These are phyloP conservation scores for Mortierella sp. DNA, from an alignment of 371 early-diverging fungal species.

Conservation along the genomic window DNA sequence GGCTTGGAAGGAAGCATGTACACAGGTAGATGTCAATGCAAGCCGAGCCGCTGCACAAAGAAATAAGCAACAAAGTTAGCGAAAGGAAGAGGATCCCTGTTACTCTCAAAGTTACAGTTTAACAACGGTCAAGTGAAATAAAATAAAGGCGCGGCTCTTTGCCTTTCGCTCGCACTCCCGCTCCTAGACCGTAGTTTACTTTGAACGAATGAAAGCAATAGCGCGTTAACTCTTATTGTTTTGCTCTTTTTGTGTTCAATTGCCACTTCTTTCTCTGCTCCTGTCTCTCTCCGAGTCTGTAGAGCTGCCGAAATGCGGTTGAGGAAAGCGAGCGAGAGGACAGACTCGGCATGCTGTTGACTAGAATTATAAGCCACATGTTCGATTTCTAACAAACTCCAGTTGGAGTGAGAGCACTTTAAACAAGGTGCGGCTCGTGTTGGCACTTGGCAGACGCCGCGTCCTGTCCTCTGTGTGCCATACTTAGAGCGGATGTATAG, in stretches of 20 bases:
- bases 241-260: not conserved
- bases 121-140: not conserved
- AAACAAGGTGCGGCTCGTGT: not conserved
- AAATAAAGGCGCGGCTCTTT: not conserved
- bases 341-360: not conserved
- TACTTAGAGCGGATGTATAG: not conserved
- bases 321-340: not conserved
- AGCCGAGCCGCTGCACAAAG: not conserved
- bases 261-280: not conserved
- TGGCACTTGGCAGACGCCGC: not conserved
- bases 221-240: not conserved
- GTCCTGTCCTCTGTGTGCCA: not conserved
- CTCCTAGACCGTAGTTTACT: not conserved
- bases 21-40: not conserved
- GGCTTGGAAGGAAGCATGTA: not conserved
- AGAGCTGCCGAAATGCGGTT: not conserved
- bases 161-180: not conserved
- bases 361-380: not conserved
- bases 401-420: not conserved
- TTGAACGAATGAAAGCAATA: too few relatives aligned
- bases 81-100: not conserved
- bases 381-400: constrained; percentile 10
- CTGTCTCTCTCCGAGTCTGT: not conserved
- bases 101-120: not conserved
- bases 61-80: not conserved